Base-by-base conservation (phyloP, 257 asterid species). In the Scutellaria barbata region DNA sequence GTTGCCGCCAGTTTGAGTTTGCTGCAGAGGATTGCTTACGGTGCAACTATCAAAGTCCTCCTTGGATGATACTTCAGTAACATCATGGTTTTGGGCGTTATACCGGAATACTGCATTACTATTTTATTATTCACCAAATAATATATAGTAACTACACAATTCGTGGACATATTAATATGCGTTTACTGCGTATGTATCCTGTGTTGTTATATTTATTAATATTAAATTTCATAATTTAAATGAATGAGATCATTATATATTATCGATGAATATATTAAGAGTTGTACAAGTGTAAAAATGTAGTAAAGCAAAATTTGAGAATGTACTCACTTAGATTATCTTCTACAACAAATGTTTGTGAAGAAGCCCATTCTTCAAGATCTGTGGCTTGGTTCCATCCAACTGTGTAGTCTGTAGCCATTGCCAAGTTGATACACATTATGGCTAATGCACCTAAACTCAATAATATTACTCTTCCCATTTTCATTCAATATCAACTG, bases 311-410 rank as follows among this genome's bases (percentile, higher is more conserved):
- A 22, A 22, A 2, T 22, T 1, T 22, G 25, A 22, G 25, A 22
- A 22, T 22, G 25, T 22, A 22, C 89, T 81, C 59, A 88, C 96
- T 58, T 39, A 90, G 45, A 63, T 76, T 62, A 69, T 90, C 96
- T 76, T 90, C 92, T 10, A 48, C 62, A 0, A 46, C 33, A 66
- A 90, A 90, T 7, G 81, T 73, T 7, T 68, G 10, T 5, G 81
- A 59, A 39, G 91, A 78, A 16, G 88, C 85, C 96, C 91, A 90
- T 1, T 81, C 46, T 61, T 76, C 53, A n/a, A 76, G 74, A 55
- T 85, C 42, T 2, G 81, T 79, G 50, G 71, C 12, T 51, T 71
- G 86, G 35, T 85, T 82, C 95, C 96, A 88, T 39, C 95, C 95
- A 16, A 86, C 92, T 0, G 81, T 77, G 80, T 85, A 80, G 63